Evolutionary conservation across 2,329 filamentous ascomycete genomes (phyloP).

Genomic region (Sphaerulina vaccinii): DNA sequence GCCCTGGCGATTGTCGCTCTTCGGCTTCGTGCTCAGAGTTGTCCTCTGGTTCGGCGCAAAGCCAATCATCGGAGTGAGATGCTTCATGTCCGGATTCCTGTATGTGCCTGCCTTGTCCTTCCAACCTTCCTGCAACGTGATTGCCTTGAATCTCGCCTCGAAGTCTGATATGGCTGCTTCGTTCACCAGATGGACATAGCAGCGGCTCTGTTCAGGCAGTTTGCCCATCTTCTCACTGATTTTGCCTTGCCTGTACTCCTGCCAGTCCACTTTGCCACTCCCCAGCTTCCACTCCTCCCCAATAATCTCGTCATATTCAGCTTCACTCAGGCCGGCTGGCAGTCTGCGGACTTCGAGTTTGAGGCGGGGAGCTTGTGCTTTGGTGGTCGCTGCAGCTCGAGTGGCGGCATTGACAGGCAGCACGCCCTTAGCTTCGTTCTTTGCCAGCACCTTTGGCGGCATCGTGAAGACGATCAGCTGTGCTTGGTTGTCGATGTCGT

Average conservation of each 20-base stretch:
- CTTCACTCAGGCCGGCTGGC: conserved; percentile 77
- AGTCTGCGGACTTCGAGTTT: conserved; percentile 84
- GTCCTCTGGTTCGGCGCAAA: conserved; percentile 81
- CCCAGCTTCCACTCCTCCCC: conserved; percentile 79
- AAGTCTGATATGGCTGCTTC: conserved; percentile 66
- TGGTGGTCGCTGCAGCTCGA: conserved; percentile 33
- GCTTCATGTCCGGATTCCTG: conserved; percentile 67
- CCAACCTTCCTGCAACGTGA: conserved; percentile 72
- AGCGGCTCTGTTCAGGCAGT: conserved; percentile 74
- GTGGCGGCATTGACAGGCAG: conserved; percentile 36
- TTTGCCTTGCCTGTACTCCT: conserved; percentile 70
- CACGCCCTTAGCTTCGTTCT: conserved; percentile 31
- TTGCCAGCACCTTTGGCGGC: conserved; percentile 37
- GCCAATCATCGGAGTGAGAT: conserved; percentile 74
- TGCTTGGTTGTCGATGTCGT: background rate
- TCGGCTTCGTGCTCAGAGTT: conserved; percentile 65
- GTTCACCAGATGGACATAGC: conserved; percentile 78
- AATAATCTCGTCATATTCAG: conserved; percentile 70
- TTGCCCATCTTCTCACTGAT: conserved; percentile 79
- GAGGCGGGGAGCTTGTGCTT: conserved; percentile 61
- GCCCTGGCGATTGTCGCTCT: conserved; percentile 80
- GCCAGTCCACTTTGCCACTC: conserved; percentile 83
- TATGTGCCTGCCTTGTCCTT: conserved; percentile 79
- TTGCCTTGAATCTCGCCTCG: conserved; percentile 66
- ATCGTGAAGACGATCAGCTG: conserved; percentile 20